phyloP scores from a whole-genome alignment of 2,329 filamentous ascomycete species.

The Ascochyta pisi region DNA sequence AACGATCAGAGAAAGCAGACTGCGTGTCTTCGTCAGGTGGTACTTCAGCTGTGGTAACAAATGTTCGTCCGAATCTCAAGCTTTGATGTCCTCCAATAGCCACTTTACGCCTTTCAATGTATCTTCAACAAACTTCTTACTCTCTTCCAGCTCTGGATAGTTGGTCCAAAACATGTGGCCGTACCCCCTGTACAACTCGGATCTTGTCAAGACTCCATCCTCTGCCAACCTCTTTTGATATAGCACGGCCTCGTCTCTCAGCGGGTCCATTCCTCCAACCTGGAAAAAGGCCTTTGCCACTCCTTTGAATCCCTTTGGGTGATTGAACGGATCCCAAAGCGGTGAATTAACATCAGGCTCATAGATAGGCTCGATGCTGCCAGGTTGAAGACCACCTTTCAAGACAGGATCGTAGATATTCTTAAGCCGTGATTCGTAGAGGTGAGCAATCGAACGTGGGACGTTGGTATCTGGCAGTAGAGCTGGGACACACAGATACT shows the following conservation, averaged over 20 bases:
- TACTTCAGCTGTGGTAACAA: no score
- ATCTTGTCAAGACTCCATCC: slow-evolving; percentile 49
- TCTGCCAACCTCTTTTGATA: slow-evolving; percentile 53
- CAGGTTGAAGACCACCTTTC: slow-evolving; percentile 17
- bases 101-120: slow-evolving; percentile 38
- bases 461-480: slow-evolving; percentile 52
- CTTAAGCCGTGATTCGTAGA: slow-evolving; percentile 50
- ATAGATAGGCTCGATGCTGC: slow-evolving; percentile 30
- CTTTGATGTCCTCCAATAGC: slow-evolving; percentile 29
- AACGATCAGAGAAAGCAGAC: no score
- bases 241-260: slow-evolving; percentile 58
- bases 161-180: slow-evolving; percentile 55
- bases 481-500: slow-evolving; percentile 56
- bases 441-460: slow-evolving; percentile 44
- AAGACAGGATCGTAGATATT: slow-evolving; percentile 34
- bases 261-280: slow-evolving; percentile 57
- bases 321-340: slow-evolving; percentile 43
- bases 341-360: slow-evolving; percentile 35
- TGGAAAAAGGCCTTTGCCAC: slow-evolving; percentile 57
- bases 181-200: slow-evolving; percentile 52
- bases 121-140: slow-evolving; percentile 35
- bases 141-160: slow-evolving; percentile 36
- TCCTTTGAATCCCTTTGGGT: slow-evolving; percentile 47
- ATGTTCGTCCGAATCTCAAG: no score
- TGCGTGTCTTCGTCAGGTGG: no score